Conservation (phyloP, 176 grass and related monocot genomes). For the Chloris gayana region DNA sequence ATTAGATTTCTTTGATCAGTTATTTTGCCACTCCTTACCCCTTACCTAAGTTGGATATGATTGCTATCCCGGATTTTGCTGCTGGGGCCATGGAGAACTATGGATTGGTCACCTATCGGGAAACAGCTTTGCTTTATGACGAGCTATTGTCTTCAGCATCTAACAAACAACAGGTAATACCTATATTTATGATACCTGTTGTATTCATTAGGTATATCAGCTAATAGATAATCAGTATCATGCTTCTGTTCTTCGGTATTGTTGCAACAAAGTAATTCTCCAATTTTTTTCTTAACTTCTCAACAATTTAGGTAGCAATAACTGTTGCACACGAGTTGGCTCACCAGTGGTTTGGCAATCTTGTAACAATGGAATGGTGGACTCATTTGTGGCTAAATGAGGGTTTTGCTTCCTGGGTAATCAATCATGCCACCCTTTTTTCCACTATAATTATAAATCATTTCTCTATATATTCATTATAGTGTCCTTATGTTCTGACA, state of each 20-base stretch:
- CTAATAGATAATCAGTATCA: background rate
- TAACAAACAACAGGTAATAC: constrained; percentile 66
- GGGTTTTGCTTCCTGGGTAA: constrained; percentile 98
- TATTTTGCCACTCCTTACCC: constrained; percentile 90
- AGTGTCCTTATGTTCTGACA: constrained; percentile 41
- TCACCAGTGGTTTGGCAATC: constrained; percentile 99
- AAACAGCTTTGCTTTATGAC: constrained; percentile 83
- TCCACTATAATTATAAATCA: background rate
- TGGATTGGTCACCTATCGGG: constrained; percentile 89
- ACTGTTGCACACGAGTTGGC: constrained; percentile 95
- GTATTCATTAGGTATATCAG: constrained; percentile 20
- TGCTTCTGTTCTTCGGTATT: constrained; percentile 5
- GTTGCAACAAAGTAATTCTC: constrained; percentile 12
- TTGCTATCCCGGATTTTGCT: constrained; percentile 95
- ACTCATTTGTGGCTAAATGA: constrained; percentile 98
- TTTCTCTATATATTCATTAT: background rate
- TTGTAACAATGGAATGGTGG: constrained; percentile 99
- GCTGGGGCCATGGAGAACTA: constrained; percentile 98
- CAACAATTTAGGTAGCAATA: constrained; percentile 70
- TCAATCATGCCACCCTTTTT: constrained; percentile 19
- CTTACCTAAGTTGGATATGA: constrained; percentile 95
- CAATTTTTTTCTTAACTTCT: constrained; percentile 6
- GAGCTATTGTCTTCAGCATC: constrained; percentile 75
- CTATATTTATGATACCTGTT: background rate
- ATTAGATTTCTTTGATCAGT: constrained; percentile 34